Conservation (phyloP, 2,329 filamentous ascomycete species). For the Mollisiaceae sp. region DNA sequence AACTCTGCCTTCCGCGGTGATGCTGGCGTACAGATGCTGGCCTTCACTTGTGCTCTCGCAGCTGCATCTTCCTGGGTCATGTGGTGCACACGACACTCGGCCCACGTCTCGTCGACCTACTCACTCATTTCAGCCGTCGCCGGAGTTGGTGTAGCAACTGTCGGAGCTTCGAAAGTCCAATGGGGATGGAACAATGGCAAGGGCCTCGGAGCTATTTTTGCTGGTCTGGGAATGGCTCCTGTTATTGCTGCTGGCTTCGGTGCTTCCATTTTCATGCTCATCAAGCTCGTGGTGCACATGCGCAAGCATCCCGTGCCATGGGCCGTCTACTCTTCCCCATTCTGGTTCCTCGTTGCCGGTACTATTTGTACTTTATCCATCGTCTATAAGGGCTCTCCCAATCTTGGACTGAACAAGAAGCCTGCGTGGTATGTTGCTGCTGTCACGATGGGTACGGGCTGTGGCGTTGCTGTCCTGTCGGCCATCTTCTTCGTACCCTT, state of each 20-base stretch:
- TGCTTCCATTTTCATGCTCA: slow-evolving; percentile 72
- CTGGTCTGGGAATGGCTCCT: slow-evolving; percentile 74
- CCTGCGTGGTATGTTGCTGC: slow-evolving; percentile 69
- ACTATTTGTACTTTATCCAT: slow-evolving; percentile 78
- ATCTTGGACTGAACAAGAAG: slow-evolving; percentile 67
- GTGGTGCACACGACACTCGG: slow-evolving; percentile 77
- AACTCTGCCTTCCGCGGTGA: slow-evolving; percentile 61
- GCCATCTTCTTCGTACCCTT: slow-evolving; percentile 77
- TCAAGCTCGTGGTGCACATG: slow-evolving; percentile 73
- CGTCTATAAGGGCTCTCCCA: slow-evolving; percentile 81
- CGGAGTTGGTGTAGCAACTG: slow-evolving; percentile 71
- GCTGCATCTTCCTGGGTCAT: slow-evolving; percentile 76
- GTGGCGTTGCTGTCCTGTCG: slow-evolving; percentile 62
- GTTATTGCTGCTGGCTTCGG: slow-evolving; percentile 68
- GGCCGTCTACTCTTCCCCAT: slow-evolving; percentile 75
- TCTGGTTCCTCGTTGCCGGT: slow-evolving; percentile 78
- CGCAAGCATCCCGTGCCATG: slow-evolving; percentile 74
- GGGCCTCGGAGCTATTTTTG: slow-evolving; percentile 74
- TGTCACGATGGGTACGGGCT: slow-evolving; percentile 69
- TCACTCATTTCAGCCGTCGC: slow-evolving; percentile 72
- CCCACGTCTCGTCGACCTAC: slow-evolving; percentile 76
- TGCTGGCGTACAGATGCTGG: slow-evolving; percentile 70
- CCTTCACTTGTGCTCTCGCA: slow-evolving; percentile 67
- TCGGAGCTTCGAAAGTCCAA: slow-evolving; percentile 63
- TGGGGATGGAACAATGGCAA: slow-evolving; percentile 74